These are phyloP conservation scores for Aureobasidium namibiae DNA, from an alignment of 2,329 filamentous ascomycete species.

Conservation along the genomic window DNA sequence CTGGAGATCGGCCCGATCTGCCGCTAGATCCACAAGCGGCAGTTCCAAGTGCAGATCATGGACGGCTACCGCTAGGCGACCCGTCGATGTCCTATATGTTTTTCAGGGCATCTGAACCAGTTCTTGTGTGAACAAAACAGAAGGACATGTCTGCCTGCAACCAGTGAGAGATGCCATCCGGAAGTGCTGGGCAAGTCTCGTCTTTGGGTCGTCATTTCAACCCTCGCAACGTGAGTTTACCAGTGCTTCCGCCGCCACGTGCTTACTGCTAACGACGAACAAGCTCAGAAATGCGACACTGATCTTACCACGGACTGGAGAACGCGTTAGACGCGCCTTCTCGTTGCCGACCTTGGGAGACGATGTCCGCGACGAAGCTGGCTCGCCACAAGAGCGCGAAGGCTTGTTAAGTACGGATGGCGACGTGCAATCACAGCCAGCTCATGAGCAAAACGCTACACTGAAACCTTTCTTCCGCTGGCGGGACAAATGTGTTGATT, in stretches of 20 bases:
- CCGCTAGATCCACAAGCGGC: background rate
- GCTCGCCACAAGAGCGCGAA: background rate
- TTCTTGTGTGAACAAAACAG: background rate
- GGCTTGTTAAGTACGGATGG: background rate
- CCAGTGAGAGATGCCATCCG: constrained; percentile 4
- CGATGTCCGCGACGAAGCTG: constrained; percentile 2
- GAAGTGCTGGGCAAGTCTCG: background rate
- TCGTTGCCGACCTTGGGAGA: constrained; percentile 46
- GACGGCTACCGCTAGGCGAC: background rate
- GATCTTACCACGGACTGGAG: constrained; percentile 77
- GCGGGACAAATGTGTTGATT: constrained; percentile 36
- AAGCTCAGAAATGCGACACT: constrained; percentile 54
- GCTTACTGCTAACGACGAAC: background rate
- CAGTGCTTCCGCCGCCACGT: background rate
- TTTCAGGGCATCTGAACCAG: background rate
- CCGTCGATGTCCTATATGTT: background rate
- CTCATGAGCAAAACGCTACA: constrained; percentile 17
- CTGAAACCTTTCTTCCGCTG: constrained; percentile 30
- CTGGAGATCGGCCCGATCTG: background rate
- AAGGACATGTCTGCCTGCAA: background rate
- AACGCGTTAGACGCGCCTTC: constrained; percentile 72
- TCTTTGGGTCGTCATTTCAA: constrained; percentile 10
- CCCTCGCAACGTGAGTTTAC: constrained; percentile 1
- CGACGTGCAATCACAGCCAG: background rate
- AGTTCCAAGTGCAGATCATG: background rate